These are phyloP conservation scores for Funneliformis caledonium DNA, from an alignment of 371 early-diverging fungal species.

Conservation along the genomic window DNA sequence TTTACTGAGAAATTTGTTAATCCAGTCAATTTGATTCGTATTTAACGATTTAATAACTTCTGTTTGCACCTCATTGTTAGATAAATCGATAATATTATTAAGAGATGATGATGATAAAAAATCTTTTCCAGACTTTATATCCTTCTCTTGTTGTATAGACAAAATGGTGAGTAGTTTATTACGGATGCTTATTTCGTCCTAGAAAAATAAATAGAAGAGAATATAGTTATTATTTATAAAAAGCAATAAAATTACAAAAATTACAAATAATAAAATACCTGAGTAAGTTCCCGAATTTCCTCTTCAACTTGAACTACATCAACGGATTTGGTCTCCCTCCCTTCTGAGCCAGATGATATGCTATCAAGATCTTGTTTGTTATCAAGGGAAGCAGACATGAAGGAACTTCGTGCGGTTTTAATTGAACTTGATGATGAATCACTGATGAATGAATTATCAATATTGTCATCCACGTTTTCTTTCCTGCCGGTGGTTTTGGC, in stretches of 20 bases:
- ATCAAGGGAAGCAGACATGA: too few species aligned
- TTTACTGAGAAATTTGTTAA: slow-evolving; percentile 1
- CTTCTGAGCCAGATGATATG: not conserved
- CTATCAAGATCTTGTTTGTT: too few species aligned
- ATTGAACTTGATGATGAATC: not conserved
- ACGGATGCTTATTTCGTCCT: slow-evolving; percentile 3
- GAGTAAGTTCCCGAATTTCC: slow-evolving; percentile 11
- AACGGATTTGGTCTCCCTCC: not conserved
- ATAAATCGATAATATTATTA: slow-evolving; percentile 22
- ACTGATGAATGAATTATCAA: not conserved
- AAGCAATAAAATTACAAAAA: slow-evolving; percentile 16
- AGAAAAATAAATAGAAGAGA: not conserved
- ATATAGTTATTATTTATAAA: not conserved
- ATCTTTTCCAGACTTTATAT: slow-evolving; percentile 16
- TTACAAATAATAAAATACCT: slow-evolving; percentile 19
- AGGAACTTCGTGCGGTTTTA: not conserved
- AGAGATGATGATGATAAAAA: slow-evolving; percentile 16
- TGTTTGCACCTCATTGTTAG: slow-evolving; percentile 16
- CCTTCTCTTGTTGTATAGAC: not conserved
- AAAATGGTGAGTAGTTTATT: slow-evolving; percentile 11
- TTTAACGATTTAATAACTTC: not conserved
- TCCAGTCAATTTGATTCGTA: slow-evolving; percentile 16
- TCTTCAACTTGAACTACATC: not conserved
- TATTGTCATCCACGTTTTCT: not conserved
- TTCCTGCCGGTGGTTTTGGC: not conserved